A percentile compares a stretch with the other conserved stretches of the same genome.
Evolutionary conservation across 768 basidiomycete species (phyloP).

Genomic region (Lactarius hatsudake): DNA sequence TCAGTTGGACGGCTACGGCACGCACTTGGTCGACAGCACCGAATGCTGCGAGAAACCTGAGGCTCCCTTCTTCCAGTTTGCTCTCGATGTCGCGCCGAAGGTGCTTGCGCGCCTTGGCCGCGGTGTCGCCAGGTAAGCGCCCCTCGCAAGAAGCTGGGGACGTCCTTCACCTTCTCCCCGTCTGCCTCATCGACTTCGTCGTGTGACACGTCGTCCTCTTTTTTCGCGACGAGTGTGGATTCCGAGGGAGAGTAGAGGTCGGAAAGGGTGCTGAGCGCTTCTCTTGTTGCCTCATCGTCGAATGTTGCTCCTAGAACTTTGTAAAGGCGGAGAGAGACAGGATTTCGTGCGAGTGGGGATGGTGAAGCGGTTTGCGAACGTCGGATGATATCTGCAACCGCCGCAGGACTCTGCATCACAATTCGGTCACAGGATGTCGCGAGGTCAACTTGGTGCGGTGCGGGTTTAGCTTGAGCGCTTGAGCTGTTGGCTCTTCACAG

Average conservation of each 20-base stretch:
- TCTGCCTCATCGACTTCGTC: slow-evolving; percentile 35
- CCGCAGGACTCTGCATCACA: slow-evolving; percentile 26
- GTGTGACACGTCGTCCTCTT: slow-evolving; percentile 39
- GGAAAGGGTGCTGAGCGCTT: slow-evolving; percentile 81
- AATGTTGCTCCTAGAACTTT: slow-evolving; percentile 84
- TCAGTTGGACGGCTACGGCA: slow-evolving; percentile 25
- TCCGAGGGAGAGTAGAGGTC: slow-evolving; percentile 56
- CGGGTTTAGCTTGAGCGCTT: background rate
- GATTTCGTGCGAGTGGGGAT: slow-evolving; percentile 48
- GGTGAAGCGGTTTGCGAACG: slow-evolving; percentile 28
- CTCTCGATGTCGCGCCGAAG: slow-evolving; percentile 83
- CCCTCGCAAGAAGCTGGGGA: slow-evolving; percentile 34
- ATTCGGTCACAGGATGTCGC: background rate
- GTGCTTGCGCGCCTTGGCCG: slow-evolving; percentile 71
- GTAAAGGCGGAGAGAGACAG: slow-evolving; percentile 83
- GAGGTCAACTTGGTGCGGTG: no score
- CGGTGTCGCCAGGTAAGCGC: slow-evolving; percentile 56
- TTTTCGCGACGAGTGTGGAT: slow-evolving; percentile 33
- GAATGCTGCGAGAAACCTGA: slow-evolving; percentile 79
- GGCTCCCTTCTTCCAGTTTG: slow-evolving; percentile 77
- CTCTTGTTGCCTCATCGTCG: slow-evolving; percentile 70
- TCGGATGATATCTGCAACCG: slow-evolving; percentile 29
- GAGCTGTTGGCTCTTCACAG: background rate
- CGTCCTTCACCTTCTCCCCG: slow-evolving; percentile 25
- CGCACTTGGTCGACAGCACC: slow-evolving; percentile 88